Conservation (phyloP, 73 alveolate species). For the Paramecium bursaria region DNA sequence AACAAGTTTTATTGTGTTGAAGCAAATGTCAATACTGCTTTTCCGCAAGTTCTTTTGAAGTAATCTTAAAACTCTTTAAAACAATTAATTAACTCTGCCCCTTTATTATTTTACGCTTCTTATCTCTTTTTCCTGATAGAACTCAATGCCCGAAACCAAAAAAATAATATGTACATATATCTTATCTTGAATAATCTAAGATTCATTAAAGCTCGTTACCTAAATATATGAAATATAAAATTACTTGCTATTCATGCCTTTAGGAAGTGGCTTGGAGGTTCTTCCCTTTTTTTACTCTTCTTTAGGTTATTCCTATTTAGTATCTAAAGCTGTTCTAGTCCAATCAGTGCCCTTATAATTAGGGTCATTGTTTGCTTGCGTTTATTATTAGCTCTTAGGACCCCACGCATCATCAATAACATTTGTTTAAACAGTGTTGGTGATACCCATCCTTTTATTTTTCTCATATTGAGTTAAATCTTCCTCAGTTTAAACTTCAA, state of each 20-base stretch:
- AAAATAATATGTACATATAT: slow-evolving; percentile 8
- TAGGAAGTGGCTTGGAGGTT: not conserved
- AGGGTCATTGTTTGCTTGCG: not conserved
- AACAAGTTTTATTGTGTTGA: not conserved
- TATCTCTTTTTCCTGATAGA: not conserved
- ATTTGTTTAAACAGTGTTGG: not conserved
- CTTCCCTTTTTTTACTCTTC: not conserved
- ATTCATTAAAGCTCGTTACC: slow-evolving; percentile 25
- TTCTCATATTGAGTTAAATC: not conserved
- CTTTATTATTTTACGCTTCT: slow-evolving; percentile 19
- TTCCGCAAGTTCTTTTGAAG: not conserved
- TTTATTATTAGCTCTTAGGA: not conserved
- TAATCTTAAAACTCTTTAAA: slow-evolving; percentile 1
- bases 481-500: slow-evolving; percentile 48
- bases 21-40: not conserved
- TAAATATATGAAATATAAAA: not conserved
- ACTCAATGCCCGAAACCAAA: not conserved
- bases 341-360: not conserved
- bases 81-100: slow-evolving; percentile 12
- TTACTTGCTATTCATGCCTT: slow-evolving; percentile 30
- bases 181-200: not conserved
- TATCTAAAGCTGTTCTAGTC: not conserved
- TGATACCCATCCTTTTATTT: slow-evolving; percentile 47
- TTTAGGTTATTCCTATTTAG: not conserved
- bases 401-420: slow-evolving; percentile 42